Percentiles rank a stretch among this genome's conserved stretches.
phyloP scores from a whole-genome alignment of 129 eudicot genomes.

The Artemisia tridentata region DNA sequence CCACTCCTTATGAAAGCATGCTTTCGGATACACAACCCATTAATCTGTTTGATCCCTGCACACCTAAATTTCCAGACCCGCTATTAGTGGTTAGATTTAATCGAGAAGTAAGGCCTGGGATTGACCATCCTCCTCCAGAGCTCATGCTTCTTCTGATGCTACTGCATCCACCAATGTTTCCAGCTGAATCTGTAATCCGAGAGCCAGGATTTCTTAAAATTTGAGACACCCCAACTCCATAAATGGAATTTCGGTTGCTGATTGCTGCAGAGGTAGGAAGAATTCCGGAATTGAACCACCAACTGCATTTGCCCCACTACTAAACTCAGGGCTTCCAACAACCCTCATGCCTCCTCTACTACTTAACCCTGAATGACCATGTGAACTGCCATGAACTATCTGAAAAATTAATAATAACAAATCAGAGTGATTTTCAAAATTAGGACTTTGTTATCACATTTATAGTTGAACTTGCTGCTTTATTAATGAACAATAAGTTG shows the following conservation, averaged over 20 bases:
- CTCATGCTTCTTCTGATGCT: constrained; percentile 71
- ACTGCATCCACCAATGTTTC: constrained; percentile 76
- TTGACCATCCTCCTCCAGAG: constrained; percentile 77
- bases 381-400: too few species aligned
- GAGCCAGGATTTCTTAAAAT: constrained; percentile 72
- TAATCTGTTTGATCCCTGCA: too few species aligned
- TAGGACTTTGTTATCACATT: too few species aligned
- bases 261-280: constrained; percentile 79
- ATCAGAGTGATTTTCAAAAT: too few species aligned
- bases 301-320: constrained; percentile 38
- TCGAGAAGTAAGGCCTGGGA: constrained; percentile 84
- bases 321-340: too few species aligned
- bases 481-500: too few species aligned
- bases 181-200: constrained; percentile 62
- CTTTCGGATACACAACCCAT: too few species aligned
- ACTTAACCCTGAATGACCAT: too few species aligned
- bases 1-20: too few species aligned
- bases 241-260: constrained; percentile 62
- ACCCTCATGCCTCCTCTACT: too few species aligned
- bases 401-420: too few species aligned
- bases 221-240: constrained; percentile 72
- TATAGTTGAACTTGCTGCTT: too few species aligned
- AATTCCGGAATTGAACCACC: constrained; percentile 92
- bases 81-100: constrained; percentile 57
- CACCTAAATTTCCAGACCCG: constrained; percentile 70